Evolutionary conservation across 768 basidiomycete species (phyloP).

Genomic region (Dioszegia crocea): DNA sequence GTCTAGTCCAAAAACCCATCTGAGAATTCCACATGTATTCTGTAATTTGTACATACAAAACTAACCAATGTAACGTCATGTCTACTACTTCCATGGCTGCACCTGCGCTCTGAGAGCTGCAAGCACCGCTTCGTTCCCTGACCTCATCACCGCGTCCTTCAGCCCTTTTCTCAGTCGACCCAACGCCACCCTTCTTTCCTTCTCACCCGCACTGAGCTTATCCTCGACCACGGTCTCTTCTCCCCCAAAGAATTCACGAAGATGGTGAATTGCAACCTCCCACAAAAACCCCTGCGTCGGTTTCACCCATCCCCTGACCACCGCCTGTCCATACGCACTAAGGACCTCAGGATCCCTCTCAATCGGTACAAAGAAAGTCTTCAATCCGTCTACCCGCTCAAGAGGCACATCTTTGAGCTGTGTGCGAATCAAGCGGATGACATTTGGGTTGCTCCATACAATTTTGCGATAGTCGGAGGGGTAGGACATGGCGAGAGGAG

Average conservation of each 20-base stretch:
- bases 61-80: no score
- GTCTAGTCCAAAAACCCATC: no score
- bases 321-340: constrained; percentile 25
- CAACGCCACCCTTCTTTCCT: constrained; percentile 13
- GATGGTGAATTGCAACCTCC: constrained; percentile 29
- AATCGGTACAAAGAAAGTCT: constrained; percentile 27
- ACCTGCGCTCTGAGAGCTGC: background rate
- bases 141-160: background rate
- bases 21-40: no score
- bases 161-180: constrained; percentile 9
- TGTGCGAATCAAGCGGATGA: constrained; percentile 55
- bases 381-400: constrained; percentile 13
- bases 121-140: background rate
- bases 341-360: constrained; percentile 39
- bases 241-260: constrained; percentile 6
- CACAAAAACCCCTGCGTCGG: constrained; percentile 28
- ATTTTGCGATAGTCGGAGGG: constrained; percentile 76
- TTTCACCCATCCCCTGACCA: constrained; percentile 25
- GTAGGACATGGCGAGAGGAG: constrained; percentile 71
- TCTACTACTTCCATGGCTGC: no score
- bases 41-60: no score
- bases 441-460: constrained; percentile 65
- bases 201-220: background rate
- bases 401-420: constrained; percentile 26
- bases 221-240: background rate